phyloP scores from a whole-genome alignment of 2,329 filamentous ascomycete genomes.

The Aspergillus bombycis region DNA sequence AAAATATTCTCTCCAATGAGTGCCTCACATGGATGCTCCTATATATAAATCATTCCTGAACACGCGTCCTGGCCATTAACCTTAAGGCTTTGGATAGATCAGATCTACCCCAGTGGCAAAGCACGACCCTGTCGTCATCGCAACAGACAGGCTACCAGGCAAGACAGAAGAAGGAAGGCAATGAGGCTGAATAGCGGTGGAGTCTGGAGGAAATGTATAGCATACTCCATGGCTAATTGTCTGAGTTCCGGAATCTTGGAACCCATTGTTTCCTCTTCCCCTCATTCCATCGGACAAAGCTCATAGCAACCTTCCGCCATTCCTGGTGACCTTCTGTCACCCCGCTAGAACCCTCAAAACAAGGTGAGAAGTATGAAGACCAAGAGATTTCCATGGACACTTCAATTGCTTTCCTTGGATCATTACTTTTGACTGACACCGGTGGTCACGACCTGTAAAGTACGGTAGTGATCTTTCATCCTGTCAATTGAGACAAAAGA shows the following conservation, averaged over 20 bases:
- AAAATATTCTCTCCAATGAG: background rate
- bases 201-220: background rate
- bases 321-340: background rate
- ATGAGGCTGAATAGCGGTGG: background rate
- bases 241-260: background rate
- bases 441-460: background rate
- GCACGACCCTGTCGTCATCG: slow-evolving; percentile 1
- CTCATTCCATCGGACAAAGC: background rate
- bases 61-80: slow-evolving; percentile 26
- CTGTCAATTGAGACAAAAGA: background rate
- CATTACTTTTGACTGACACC: background rate
- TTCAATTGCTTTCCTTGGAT: background rate
- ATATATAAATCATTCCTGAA: slow-evolving; percentile 22
- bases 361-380: too few relatives aligned
- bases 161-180: background rate
- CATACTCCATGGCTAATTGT: background rate
- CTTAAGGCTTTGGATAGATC: background rate
- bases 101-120: background rate
- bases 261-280: background rate
- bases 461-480: background rate
- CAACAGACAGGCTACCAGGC: background rate
- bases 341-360: background rate
- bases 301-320: background rate
- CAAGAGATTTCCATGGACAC: background rate
- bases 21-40: background rate